phyloP scores from a whole-genome alignment of 2,329 filamentous ascomycete genomes.

The Colletotrichum tofieldiae region DNA sequence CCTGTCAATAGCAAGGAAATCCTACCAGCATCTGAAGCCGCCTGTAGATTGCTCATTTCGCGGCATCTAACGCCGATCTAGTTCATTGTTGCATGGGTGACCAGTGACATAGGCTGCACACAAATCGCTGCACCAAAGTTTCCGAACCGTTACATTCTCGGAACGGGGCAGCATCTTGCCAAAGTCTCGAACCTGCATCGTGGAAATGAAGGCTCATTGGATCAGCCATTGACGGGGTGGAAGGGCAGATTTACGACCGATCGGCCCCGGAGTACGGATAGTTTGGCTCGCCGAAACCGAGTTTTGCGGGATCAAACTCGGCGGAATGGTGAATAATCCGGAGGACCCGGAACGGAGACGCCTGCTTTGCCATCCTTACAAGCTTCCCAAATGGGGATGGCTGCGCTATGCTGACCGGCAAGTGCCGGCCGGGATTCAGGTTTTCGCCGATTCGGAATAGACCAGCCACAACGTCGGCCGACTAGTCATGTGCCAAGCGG shows the following conservation, averaged over 20 bases:
- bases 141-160: no score
- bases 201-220: neutral
- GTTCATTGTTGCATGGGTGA: neutral
- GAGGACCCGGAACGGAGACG: constrained; percentile 10
- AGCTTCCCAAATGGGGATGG: neutral
- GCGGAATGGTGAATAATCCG: constrained; percentile 15
- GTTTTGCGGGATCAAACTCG: neutral
- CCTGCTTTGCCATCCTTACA: neutral
- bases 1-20: no score
- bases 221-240: neutral
- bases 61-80: no score
- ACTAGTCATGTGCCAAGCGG: neutral
- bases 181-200: neutral
- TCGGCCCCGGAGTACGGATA: constrained; percentile 15
- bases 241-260: neutral
- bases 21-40: no score
- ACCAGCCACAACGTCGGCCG: neutral
- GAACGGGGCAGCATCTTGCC: no score
- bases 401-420: neutral
- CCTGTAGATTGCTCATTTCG: neutral
- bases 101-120: neutral
- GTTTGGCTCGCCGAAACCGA: constrained; percentile 13
- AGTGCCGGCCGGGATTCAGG: constrained; percentile 16
- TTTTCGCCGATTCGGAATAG: constrained; percentile 5
- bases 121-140: no score